These are phyloP conservation scores for Chlorella variabilis DNA, from an alignment of 163 green algal genomes.

Conservation along the genomic window DNA sequence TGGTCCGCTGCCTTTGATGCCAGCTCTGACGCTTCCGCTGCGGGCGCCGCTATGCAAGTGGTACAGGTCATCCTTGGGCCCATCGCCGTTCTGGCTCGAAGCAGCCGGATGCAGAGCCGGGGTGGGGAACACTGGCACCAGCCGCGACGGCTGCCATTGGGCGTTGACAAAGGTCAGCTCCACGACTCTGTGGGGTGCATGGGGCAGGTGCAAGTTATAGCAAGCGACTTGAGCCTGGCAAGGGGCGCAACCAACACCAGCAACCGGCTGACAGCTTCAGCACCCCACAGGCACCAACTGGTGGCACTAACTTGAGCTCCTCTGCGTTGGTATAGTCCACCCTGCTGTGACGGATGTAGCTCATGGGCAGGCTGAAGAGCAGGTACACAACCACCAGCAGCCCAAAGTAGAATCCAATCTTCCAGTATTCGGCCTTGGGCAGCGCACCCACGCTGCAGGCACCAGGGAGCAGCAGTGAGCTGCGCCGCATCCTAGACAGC, in stretches of 20 bases:
- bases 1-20: background rate
- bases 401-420: background rate
- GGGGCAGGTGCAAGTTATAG: background rate
- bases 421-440: background rate
- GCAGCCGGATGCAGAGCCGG: background rate
- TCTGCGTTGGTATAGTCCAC: background rate
- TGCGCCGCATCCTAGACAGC: too few relatives aligned
- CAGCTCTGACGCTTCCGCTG: background rate
- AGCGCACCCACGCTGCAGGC: slow-evolving; percentile 9
- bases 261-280: background rate
- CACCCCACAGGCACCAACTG: too few relatives aligned
- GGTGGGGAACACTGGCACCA: background rate
- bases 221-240: background rate
- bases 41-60: background rate
- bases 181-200: slow-evolving; percentile 6
- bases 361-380: slow-evolving; percentile 27
- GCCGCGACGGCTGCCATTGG: slow-evolving; percentile 26
- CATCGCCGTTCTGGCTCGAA: background rate
- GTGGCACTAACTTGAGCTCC: background rate
- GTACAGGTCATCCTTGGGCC: background rate
- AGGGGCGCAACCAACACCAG: background rate
- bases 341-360: slow-evolving; percentile 24
- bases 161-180: slow-evolving; percentile 40
- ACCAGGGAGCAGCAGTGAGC: too few relatives aligned
- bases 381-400: background rate